Evolutionary conservation across 164 flowering plant species (phyloP), one percentile per base, ranked within the genome.

Genomic region (Umbilicus rupestris): DNA sequence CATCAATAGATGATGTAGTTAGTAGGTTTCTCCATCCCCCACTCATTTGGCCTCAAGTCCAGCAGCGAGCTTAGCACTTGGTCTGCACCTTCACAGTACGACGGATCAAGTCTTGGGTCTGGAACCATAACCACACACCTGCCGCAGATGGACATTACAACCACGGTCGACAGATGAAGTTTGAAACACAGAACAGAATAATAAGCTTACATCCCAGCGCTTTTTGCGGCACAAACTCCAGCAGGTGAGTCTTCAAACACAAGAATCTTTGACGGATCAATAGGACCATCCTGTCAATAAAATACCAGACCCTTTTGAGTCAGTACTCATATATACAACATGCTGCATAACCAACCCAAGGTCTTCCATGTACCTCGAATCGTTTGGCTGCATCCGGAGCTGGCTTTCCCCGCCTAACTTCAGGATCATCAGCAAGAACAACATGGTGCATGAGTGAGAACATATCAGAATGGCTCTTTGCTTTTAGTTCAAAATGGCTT

Each of bases 181-280:
- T 7, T 35, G 37, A n/a, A n/a, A n/a, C n/a, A n/a, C 37, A 35
- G 37, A 35, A 35, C 7, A 33, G 6, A 33, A 2, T 3, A 35
- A 35, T 28, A 17, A 37, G 71, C 85, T 77, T 66, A 79, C 85
- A 82, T 89, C 68, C 87, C 90, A 68, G 96, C 97, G 74, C 76
- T 87, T 73, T 86, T 92, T 37, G 97, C 97, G 62, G 92, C 96
- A 69, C 70, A 77, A 73, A 87, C 97, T 71, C 98, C 98, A 39
- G 88, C 70, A 30, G 98, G 98, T 12, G 98, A 96, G 78, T 93
- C 98, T 85, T 93, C 98, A 77, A 93, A 93, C 39, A 93, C 97
- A 50, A 93, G 92, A 73, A 81, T 67, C 58, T 82, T 86, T 8
- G 66, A 33, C 46, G 86, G 78, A 78, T 83, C 82, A 62, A 84